phyloP scores from a whole-genome alignment of 768 basidiomycete genomes.

The Porphyrellus cyaneotinctus region DNA sequence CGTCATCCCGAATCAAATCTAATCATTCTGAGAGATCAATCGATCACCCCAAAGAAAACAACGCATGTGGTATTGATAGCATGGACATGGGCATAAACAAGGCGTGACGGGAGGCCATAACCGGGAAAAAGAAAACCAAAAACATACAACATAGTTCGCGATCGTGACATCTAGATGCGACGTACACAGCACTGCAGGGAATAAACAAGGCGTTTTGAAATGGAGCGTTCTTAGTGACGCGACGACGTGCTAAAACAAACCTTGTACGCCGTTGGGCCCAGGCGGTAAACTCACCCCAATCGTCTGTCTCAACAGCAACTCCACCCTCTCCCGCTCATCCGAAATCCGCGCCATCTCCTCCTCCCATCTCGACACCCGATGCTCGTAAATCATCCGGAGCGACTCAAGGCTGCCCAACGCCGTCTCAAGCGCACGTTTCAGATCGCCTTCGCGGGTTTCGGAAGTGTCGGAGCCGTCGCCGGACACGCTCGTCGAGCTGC shows the following conservation, averaged over 20 bases:
- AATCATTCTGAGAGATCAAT: too few species aligned
- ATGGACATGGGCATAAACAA: background rate
- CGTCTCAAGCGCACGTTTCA: slow-evolving; percentile 64
- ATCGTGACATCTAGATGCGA: background rate
- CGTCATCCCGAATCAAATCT: too few species aligned
- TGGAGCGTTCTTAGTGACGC: background rate
- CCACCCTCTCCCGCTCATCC: slow-evolving; percentile 65
- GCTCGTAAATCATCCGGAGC: slow-evolving; percentile 62
- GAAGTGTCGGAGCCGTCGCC: slow-evolving; percentile 54
- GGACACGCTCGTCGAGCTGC: slow-evolving; percentile 37
- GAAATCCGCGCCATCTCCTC: slow-evolving; percentile 65
- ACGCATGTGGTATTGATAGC: background rate
- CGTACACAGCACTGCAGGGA: background rate
- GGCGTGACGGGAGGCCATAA: too few species aligned
- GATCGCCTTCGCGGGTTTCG: slow-evolving; percentile 56
- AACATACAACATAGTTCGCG: slow-evolving; percentile 1
- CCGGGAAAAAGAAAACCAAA: background rate
- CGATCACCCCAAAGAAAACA: too few species aligned
- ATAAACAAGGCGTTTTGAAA: background rate
- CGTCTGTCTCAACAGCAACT: slow-evolving; percentile 62
- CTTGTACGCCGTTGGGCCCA: slow-evolving; percentile 10
- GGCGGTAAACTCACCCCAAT: slow-evolving; percentile 40
- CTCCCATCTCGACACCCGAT: slow-evolving; percentile 63
- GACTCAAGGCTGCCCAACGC: slow-evolving; percentile 63
- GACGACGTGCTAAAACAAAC: background rate